Evolutionary conservation across 2,329 filamentous ascomycete genomes (phyloP).

Genomic region (Aspergillus unguis): DNA sequence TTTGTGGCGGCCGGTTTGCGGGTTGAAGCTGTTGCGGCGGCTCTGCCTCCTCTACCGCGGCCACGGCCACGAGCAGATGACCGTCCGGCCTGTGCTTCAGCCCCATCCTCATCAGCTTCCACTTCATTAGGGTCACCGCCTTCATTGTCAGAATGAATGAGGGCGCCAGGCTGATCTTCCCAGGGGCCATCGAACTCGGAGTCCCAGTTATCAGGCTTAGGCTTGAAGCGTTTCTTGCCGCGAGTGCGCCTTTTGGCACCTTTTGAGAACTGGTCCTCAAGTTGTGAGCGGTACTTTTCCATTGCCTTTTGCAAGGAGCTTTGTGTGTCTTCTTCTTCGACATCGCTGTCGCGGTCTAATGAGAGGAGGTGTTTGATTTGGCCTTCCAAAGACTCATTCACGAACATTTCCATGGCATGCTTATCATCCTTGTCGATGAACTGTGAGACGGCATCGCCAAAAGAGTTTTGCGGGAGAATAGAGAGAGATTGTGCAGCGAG

Average conservation of each 20-base stretch:
- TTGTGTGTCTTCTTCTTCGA: conserved; percentile 61
- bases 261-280: conserved; percentile 68
- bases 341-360: conserved; percentile 65
- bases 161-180: conserved; percentile 72
- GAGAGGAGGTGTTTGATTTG: conserved; percentile 69
- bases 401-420: conserved; percentile 80
- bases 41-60: conserved; percentile 44
- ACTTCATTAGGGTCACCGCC: conserved; percentile 47
- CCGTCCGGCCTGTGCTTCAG: conserved; percentile 28
- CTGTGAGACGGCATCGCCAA: conserved; percentile 86
- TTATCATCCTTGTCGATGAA: conserved; percentile 96
- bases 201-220: conserved; percentile 79
- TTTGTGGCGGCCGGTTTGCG: conserved; percentile 37
- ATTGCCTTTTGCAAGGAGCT: conserved; percentile 71
- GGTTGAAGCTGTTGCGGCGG: conserved; percentile 37
- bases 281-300: conserved; percentile 65
- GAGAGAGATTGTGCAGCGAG: conserved; percentile 83
- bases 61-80: conserved; percentile 48
- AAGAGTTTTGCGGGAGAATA: conserved; percentile 86
- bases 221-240: conserved; percentile 61
- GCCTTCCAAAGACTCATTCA: conserved; percentile 66
- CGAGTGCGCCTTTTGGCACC: conserved; percentile 57
- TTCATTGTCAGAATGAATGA: conserved; percentile 53
- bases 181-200: conserved; percentile 84
- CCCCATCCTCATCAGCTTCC: conserved; percentile 48